Evolutionary conservation across 306 rosid genomes (phyloP).

Genomic region (Lupinus albus): DNA sequence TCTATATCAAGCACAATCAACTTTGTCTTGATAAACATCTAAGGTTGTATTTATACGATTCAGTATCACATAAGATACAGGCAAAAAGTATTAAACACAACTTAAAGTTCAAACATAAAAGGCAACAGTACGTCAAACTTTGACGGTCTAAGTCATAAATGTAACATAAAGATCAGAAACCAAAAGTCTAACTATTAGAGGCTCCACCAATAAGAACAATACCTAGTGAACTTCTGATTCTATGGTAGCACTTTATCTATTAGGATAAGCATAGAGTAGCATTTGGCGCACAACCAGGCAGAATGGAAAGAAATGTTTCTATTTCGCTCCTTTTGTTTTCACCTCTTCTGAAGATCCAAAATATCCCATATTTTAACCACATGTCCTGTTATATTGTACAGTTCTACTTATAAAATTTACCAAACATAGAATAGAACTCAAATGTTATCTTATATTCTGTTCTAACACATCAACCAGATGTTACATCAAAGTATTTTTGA

Average conservation of each 20-base stretch:
- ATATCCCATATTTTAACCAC: too few relatives aligned
- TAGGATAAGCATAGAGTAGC: constrained; percentile 1
- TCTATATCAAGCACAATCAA: constrained; percentile 1
- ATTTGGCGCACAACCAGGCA: too few relatives aligned
- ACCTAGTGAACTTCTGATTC: not conserved
- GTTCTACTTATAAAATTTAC: too few relatives aligned
- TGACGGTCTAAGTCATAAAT: too few relatives aligned
- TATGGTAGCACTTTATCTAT: not conserved
- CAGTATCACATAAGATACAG: constrained; percentile 17
- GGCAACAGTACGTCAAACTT: constrained; percentile 10
- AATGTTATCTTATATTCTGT: too few relatives aligned
- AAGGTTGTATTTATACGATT: not conserved
- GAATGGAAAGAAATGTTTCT: too few relatives aligned
- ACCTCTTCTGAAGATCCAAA: too few relatives aligned
- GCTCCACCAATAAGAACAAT: constrained; percentile 9
- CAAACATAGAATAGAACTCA: too few relatives aligned
- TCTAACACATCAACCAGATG: too few relatives aligned
- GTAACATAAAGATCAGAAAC: constrained; percentile 1
- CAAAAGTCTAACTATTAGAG: not conserved
- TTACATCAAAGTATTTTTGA: not conserved
- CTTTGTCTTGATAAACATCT: constrained; percentile 29
- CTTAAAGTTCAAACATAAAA: not conserved
- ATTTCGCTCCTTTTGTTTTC: too few relatives aligned
- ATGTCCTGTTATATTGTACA: too few relatives aligned
- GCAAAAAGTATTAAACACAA: constrained; percentile 10